Percentiles rank a stretch among this genome's conserved stretches.
phyloP scores from a whole-genome alignment of 1,139 yeast species.

The Taphrina flavorubra region DNA sequence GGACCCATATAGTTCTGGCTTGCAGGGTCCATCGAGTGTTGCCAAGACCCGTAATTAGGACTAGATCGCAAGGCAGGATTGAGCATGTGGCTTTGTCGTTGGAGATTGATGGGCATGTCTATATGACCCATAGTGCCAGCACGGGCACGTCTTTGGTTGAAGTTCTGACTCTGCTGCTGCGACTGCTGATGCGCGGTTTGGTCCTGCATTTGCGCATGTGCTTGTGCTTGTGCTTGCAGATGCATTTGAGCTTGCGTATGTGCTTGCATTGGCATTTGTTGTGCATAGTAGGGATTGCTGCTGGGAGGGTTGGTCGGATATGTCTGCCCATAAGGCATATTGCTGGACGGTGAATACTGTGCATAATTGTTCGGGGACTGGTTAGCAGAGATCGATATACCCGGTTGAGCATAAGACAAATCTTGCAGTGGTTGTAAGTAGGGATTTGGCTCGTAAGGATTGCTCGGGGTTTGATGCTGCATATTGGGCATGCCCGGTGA shows the following conservation, averaged over 20 bases:
- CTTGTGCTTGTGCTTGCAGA: conserved; percentile 12
- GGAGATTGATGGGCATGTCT: conserved; percentile 32
- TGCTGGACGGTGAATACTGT: conserved; percentile 17
- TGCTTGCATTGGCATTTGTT: conserved; percentile 15
- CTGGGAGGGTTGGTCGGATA: conserved; percentile 3
- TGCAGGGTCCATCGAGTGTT: conserved; percentile 17
- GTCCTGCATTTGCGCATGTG: conserved; percentile 5
- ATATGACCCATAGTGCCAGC: conserved; percentile 40
- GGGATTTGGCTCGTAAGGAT: conserved; percentile 33
- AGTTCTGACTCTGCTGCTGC: conserved; percentile 27
- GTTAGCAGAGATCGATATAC: not conserved
- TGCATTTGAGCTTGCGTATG: conserved; percentile 19
- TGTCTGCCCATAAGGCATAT: conserved; percentile 14
- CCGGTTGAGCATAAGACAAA: conserved; percentile 12
- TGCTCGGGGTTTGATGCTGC: not conserved
- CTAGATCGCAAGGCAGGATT: conserved; percentile 26
- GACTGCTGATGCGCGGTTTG: not conserved
- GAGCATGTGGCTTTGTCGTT: conserved; percentile 31
- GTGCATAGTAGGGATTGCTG: conserved; percentile 1
- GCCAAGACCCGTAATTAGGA: conserved; percentile 37
- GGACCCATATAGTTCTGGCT: conserved; percentile 36
- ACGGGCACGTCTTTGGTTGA: conserved; percentile 33
- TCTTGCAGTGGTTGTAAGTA: conserved; percentile 29
- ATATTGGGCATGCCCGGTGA: not conserved
- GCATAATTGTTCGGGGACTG: conserved; percentile 6